Conservation (phyloP, 176 grass and related monocot genomes). For the Saccharum spontaneum region DNA sequence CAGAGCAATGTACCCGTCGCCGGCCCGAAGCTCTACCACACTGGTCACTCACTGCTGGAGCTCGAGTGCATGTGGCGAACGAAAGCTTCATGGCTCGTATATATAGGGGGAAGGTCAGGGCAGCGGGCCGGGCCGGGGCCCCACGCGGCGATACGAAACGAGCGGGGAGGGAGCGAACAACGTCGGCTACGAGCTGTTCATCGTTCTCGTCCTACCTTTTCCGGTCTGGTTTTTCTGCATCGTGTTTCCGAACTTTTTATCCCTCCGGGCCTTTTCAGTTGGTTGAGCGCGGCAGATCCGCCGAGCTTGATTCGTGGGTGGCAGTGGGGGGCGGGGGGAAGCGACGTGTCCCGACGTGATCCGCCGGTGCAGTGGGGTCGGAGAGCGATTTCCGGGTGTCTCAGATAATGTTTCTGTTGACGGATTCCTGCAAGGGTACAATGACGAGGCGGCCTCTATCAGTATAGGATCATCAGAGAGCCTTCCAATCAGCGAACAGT, state of each 20-base stretch:
- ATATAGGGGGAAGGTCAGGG: slow-evolving; percentile 18
- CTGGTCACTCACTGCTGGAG: neutral
- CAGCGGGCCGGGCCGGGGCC: neutral
- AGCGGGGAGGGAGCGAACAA: slow-evolving; percentile 29
- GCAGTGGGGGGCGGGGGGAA: neutral
- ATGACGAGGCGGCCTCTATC: neutral
- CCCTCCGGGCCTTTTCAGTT: too few species aligned
- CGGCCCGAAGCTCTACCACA: neutral
- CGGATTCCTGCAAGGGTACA: neutral
- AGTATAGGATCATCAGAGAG: neutral
- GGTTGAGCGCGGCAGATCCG: neutral
- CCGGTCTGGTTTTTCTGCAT: neutral
- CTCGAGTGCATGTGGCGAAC: neutral
- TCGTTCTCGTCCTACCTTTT: neutral
- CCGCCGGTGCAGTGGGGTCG: slow-evolving; percentile 22
- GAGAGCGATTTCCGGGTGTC: neutral
- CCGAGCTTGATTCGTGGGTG: neutral
- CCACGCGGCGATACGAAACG: slow-evolving; percentile 11
- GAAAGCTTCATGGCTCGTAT: slow-evolving; percentile 22
- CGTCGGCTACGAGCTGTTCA: slow-evolving; percentile 31
- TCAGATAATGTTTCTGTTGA: slow-evolving; percentile 12
- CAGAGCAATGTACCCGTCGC: neutral
- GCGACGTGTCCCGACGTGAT: slow-evolving; percentile 21
- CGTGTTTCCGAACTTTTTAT: neutral
- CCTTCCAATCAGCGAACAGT: neutral